Percentiles rank a stretch among this genome's conserved stretches.
Evolutionary conservation across 2,329 filamentous ascomycete species (phyloP).

Genomic region (Dryadomyces quercivorus): DNA sequence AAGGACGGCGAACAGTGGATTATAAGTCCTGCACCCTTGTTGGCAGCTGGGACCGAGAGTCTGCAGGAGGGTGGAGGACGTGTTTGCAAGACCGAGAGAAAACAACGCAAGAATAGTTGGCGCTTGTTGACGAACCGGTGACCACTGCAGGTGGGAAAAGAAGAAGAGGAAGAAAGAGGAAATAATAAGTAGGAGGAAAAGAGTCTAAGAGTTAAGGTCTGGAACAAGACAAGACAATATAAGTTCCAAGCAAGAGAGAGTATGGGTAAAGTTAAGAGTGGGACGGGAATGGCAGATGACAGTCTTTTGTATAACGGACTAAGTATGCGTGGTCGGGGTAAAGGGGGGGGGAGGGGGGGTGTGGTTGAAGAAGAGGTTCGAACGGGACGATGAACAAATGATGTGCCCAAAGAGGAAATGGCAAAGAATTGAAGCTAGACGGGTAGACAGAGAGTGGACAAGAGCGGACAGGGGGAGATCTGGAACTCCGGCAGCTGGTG

Average conservation of each 20-base stretch:
- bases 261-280: background rate
- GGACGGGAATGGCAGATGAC: constrained; percentile 9
- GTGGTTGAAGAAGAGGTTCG: background rate
- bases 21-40: too few species aligned
- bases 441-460: background rate
- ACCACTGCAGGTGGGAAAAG: background rate
- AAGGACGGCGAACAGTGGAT: too few species aligned
- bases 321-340: background rate
- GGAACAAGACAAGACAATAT: background rate
- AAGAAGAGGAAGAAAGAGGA: background rate
- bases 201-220: too few species aligned
- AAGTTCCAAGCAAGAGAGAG: background rate
- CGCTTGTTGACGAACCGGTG: background rate
- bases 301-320: constrained; percentile 8
- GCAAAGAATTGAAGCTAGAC: background rate
- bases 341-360: background rate
- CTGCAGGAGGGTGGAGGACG: background rate
- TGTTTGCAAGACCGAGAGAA: background rate
- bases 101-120: background rate
- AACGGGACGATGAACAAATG: background rate
- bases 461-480: background rate
- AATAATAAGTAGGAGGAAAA: background rate
- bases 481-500: constrained; percentile 2
- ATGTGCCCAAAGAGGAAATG: constrained; percentile 5
- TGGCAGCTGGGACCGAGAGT: too few species aligned